A percentile compares a stretch with the other conserved stretches of the same genome.
Evolutionary conservation across 73 alveolate species (phyloP).

Genomic region (Uronychia binucleata): DNA sequence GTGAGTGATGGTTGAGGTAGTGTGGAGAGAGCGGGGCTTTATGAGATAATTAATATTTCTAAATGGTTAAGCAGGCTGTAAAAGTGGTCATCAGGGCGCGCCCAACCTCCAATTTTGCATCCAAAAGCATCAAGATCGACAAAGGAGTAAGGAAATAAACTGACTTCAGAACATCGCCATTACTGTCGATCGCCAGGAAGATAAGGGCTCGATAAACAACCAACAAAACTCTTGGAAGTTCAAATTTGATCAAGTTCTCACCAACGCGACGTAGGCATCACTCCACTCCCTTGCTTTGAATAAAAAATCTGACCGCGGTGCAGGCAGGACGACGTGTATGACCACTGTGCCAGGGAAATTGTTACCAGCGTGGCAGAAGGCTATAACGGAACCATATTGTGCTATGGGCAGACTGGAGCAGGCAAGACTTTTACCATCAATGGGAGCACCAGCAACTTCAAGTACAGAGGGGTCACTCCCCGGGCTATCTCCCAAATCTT

Average conservation of each 20-base stretch:
- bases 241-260: conserved; percentile 95
- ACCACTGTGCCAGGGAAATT: conserved; percentile 63
- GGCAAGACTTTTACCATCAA: conserved; percentile 99
- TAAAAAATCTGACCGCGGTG: background rate
- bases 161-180: conserved; percentile 29
- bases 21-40: background rate
- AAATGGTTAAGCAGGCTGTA: conserved; percentile 87
- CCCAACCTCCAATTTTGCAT: conserved; percentile 97
- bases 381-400: conserved; percentile 95
- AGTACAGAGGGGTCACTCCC: conserved; percentile 99
- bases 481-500: conserved; percentile 92
- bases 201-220: conserved; percentile 92
- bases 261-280: conserved; percentile 84
- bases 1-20: conserved; percentile 3
- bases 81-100: conserved; percentile 94
- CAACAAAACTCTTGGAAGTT: conserved; percentile 98
- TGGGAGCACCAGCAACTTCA: conserved; percentile 95
- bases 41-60: background rate
- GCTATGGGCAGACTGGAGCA: conserved; percentile 99
- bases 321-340: conserved; percentile 70
- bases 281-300: background rate
- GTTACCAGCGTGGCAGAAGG: conserved; percentile 85
- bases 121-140: conserved; percentile 85
- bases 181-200: conserved; percentile 51
- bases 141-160: conserved; percentile 73